Percentiles rank a stretch among this genome's conserved stretches.
Conservation (phyloP, 495 filamentous ascomycete species). For the Talaromyces nanjingensis region DNA sequence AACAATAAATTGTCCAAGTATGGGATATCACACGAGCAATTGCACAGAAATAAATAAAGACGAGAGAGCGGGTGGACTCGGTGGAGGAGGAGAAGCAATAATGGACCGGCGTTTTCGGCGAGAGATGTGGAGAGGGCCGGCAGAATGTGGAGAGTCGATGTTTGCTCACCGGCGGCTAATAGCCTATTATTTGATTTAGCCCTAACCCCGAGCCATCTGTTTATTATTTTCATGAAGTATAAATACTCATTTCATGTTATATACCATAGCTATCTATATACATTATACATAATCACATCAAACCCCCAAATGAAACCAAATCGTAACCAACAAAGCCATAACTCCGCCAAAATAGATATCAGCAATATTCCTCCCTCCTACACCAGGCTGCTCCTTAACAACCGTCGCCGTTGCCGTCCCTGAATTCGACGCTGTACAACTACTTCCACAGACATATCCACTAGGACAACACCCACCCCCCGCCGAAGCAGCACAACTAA, state of each 20-base stretch:
- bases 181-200: neutral
- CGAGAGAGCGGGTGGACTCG: neutral
- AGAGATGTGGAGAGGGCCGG: neutral
- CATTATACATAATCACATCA: neutral
- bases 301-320: neutral
- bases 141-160: slow-evolving; percentile 3
- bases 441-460: slow-evolving; percentile 66
- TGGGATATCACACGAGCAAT: neutral
- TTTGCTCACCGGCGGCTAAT: neutral
- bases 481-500: slow-evolving; percentile 55
- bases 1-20: neutral
- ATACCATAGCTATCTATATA: neutral
- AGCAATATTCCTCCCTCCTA: neutral
- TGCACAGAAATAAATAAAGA: neutral
- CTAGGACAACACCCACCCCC: slow-evolving; percentile 75
- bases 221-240: neutral
- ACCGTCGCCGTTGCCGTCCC: slow-evolving; percentile 45
- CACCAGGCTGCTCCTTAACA: slow-evolving; percentile 48
- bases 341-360: neutral
- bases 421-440: slow-evolving; percentile 52
- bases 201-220: neutral
- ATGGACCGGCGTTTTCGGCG: neutral
- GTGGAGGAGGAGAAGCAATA: neutral
- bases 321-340: neutral
- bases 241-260: neutral